phyloP scores from a whole-genome alignment of 129 eudicot genomes.

The Pittosporum tobira region DNA sequence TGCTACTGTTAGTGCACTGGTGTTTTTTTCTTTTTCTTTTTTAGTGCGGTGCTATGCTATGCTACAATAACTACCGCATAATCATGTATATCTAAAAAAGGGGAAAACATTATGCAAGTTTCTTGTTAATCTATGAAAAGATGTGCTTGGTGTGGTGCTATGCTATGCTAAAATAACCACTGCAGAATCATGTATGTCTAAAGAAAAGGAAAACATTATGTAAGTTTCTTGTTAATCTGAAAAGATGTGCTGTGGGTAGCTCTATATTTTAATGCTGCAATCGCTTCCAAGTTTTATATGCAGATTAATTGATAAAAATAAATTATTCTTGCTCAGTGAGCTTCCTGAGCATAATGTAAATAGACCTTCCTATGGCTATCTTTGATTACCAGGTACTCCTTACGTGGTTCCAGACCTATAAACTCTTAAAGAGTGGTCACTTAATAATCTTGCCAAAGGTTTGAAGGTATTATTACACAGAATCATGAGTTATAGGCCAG shows the following conservation, averaged over 20 bases:
- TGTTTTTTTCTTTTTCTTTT: not conserved
- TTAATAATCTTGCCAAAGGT: not conserved
- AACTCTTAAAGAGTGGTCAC: not conserved
- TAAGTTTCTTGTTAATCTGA: not conserved
- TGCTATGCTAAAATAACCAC: not conserved
- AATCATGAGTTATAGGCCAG: not conserved
- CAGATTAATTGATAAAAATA: no score
- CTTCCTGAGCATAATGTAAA: not conserved
- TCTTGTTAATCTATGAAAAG: not conserved
- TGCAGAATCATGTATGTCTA: not conserved
- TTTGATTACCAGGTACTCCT: not conserved
- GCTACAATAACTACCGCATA: not conserved
- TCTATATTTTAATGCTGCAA: no score
- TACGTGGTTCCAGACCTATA: not conserved
- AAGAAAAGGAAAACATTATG: not conserved
- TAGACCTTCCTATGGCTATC: no score
- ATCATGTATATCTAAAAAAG: not conserved
- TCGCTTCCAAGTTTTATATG: no score
- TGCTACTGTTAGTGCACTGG: not conserved
- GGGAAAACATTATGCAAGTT: not conserved
- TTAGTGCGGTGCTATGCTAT: no score
- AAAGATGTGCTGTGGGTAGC: not conserved
- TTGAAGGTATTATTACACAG: not conserved
- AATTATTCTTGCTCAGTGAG: no score
- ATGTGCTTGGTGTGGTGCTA: not conserved